These are phyloP conservation scores for Chondrus crispus DNA, from an alignment of 23 red algal genomes.

Conservation along the genomic window DNA sequence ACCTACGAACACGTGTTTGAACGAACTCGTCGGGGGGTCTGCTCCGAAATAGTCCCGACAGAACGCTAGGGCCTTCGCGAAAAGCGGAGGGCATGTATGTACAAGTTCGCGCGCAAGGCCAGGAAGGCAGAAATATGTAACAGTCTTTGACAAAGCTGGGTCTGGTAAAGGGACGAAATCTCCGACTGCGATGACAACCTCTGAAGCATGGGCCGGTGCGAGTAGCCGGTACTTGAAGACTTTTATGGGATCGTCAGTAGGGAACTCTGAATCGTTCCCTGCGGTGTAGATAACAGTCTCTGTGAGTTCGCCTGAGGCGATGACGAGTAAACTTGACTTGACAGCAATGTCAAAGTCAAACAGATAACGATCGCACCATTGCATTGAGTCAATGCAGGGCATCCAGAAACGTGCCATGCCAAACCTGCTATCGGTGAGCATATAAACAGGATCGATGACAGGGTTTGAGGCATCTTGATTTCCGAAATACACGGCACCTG, in stretches of 20 bases:
- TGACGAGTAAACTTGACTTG: constrained; percentile 30
- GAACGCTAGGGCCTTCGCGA: constrained; percentile 73
- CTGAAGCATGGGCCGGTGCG: constrained; percentile 54
- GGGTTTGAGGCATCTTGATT: not conserved
- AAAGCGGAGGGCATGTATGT: constrained; percentile 67
- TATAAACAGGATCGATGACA: constrained; percentile 46
- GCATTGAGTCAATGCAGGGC: constrained; percentile 58
- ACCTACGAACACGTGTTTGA: constrained; percentile 76
- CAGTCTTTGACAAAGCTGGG: constrained; percentile 52
- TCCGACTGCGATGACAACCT: constrained; percentile 81
- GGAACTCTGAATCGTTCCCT: not conserved
- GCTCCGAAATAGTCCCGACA: constrained; percentile 73
- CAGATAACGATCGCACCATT: constrained; percentile 68
- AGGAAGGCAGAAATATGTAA: constrained; percentile 92
- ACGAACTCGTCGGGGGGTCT: constrained; percentile 59
- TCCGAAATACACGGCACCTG: constrained; percentile 43
- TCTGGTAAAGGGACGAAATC: constrained; percentile 82
- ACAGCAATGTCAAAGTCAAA: constrained; percentile 54
- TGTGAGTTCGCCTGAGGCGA: constrained; percentile 46
- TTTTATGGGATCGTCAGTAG: constrained; percentile 11
- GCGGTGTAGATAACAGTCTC: not conserved
- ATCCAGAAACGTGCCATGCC: constrained; percentile 71
- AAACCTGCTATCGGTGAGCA: constrained; percentile 56
- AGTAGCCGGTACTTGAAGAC: constrained; percentile 21
- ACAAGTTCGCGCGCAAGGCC: constrained; percentile 75